phyloP scores from a whole-genome alignment of 192 early-diverging fungal genomes.

The Umbelopsis ramanniana region DNA sequence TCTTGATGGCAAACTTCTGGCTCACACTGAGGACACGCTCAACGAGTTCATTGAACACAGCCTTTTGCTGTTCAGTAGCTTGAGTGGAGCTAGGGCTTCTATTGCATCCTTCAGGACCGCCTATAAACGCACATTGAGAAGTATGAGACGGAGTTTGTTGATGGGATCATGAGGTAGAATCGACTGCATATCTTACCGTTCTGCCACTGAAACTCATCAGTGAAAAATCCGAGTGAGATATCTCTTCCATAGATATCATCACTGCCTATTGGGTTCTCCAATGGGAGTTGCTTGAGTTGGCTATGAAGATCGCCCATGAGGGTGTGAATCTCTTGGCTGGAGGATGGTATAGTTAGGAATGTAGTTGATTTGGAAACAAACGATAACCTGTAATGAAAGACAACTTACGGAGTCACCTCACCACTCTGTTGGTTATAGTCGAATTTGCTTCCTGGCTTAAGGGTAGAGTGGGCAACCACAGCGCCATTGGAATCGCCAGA shows the following conservation, averaged over 20 bases:
- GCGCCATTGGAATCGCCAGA: slow-evolving; percentile 36
- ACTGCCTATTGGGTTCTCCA: slow-evolving; percentile 37
- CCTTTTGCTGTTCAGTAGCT: slow-evolving; percentile 38
- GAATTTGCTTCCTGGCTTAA: slow-evolving; percentile 25
- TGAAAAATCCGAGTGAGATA: slow-evolving; percentile 35
- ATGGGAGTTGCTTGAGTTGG: slow-evolving; percentile 23
- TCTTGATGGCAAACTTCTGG: slow-evolving; percentile 28
- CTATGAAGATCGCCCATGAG: slow-evolving; percentile 17
- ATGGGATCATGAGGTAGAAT: not conserved
- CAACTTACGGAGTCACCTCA: slow-evolving; percentile 27
- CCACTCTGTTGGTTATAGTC: slow-evolving; percentile 32
- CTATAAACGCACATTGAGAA: slow-evolving; percentile 7
- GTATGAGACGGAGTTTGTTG: not conserved
- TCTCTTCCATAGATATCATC: slow-evolving; percentile 45
- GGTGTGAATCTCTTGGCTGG: slow-evolving; percentile 27
- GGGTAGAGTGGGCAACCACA: slow-evolving; percentile 27
- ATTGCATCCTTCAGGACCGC: slow-evolving; percentile 42
- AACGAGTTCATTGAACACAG: slow-evolving; percentile 35
- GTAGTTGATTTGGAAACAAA: too few relatives aligned
- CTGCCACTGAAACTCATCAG: slow-evolving; percentile 42
- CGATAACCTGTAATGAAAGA: not conserved
- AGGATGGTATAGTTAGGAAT: not conserved
- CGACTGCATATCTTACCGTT: slow-evolving; percentile 29
- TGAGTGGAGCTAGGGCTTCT: slow-evolving; percentile 25
- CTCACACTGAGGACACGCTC: slow-evolving; percentile 20